A percentile compares a stretch with the other conserved stretches of the same genome.
Evolutionary conservation across 768 basidiomycete species (phyloP).

Genomic region (Leucosporidium scottii): DNA sequence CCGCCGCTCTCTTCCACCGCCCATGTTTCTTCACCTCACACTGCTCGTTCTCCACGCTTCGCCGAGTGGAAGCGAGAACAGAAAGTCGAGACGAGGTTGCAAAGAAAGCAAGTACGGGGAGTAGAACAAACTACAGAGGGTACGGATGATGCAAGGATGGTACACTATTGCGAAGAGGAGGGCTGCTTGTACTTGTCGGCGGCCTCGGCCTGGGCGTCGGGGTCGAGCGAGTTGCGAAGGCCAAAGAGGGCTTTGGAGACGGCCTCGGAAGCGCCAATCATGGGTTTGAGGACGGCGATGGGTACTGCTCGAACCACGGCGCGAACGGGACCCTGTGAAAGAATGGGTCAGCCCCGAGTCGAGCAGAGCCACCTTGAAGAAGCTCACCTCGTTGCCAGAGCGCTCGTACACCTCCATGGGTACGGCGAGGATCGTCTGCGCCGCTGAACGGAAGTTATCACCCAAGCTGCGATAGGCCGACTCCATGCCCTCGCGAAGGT

Average conservation of each 20-base stretch:
- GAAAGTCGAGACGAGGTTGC: no score
- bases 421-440: constrained; percentile 95
- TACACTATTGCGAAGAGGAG: not conserved
- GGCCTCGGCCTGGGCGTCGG: constrained; percentile 68
- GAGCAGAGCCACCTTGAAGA: not conserved
- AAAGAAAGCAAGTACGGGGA: no score
- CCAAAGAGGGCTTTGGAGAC: constrained; percentile 92
- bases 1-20: no score
- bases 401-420: constrained; percentile 99
- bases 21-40: no score
- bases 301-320: constrained; percentile 95
- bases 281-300: constrained; percentile 91
- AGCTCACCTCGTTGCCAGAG: constrained; percentile 75
- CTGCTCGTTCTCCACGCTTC: no score
- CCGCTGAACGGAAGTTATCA: constrained; percentile 81
- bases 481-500: constrained; percentile 78
- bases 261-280: constrained; percentile 96
- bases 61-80: no score
- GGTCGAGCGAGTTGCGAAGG: constrained; percentile 85
- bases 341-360: not conserved
- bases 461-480: constrained; percentile 84
- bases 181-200: constrained; percentile 81
- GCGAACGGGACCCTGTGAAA: constrained; percentile 73
- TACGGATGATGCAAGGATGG: no score
- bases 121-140: no score